Evolutionary conservation across 192 early-diverging fungal genomes (phyloP).

Genomic region (Ambispora gerdemannii): DNA sequence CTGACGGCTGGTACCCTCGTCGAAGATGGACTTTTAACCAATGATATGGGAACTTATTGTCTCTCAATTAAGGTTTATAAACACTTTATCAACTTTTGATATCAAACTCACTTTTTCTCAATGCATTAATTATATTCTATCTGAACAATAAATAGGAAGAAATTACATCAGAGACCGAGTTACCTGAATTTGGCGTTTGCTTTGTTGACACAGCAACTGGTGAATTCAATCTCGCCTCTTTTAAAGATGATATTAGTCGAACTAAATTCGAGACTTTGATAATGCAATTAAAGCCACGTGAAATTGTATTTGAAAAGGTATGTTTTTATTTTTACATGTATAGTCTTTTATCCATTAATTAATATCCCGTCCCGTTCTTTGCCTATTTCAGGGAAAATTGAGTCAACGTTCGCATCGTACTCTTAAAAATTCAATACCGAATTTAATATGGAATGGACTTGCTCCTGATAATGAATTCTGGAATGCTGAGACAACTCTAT

Average conservation of each 20-base stretch:
- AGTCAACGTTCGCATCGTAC: constrained; percentile 53
- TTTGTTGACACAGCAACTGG: constrained; percentile 97
- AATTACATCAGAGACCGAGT: constrained; percentile 33
- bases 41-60: constrained; percentile 92
- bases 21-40: constrained; percentile 80
- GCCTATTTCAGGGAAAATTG: constrained; percentile 40
- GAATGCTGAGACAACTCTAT: constrained; percentile 48
- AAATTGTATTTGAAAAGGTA: constrained; percentile 84
- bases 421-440: constrained; percentile 57
- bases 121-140: background rate
- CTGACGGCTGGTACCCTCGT: constrained; percentile 90
- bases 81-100: background rate
- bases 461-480: constrained; percentile 73
- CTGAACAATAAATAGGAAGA: constrained; percentile 35
- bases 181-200: constrained; percentile 73
- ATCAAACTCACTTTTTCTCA: background rate
- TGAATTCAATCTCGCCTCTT: constrained; percentile 77
- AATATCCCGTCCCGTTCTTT: no score
- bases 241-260: constrained; percentile 82
- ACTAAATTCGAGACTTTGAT: constrained; percentile 92
- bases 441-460: constrained; percentile 63
- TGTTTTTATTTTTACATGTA: background rate
- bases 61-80: constrained; percentile 82
- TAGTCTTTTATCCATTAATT: no score
- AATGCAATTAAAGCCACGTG: constrained; percentile 87